A percentile compares a stretch with the other conserved stretches of the same genome.
Evolutionary conservation across 2,329 filamentous ascomycete genomes (phyloP).

Genomic region (Monilinia aucupariae): DNA sequence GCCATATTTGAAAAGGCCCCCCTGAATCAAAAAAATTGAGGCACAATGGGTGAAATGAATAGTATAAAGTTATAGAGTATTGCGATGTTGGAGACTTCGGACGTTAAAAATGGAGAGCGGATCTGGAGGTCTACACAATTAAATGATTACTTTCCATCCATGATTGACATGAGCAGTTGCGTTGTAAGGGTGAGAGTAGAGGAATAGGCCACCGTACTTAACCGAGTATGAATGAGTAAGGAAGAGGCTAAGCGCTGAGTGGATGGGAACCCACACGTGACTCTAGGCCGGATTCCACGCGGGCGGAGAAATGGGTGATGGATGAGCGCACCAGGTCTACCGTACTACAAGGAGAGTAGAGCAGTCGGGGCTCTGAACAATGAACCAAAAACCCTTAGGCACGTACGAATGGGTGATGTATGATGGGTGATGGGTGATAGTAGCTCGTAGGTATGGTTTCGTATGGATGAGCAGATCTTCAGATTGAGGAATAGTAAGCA

Average conservation of each 20-base stretch:
- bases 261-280: background rate
- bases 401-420: too few relatives aligned
- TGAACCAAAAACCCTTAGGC: too few relatives aligned
- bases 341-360: too few relatives aligned
- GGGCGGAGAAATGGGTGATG: too few relatives aligned
- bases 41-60: conserved; percentile 21
- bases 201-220: background rate
- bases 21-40: conserved; percentile 23
- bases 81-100: conserved; percentile 19
- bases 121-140: conserved; percentile 11
- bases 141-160: conserved; percentile 3
- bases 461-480: too few relatives aligned
- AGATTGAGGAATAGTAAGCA: too few relatives aligned
- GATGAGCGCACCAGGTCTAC: too few relatives aligned
- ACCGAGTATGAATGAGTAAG: background rate
- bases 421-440: too few relatives aligned
- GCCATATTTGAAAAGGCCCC: conserved; percentile 35
- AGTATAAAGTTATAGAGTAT: conserved; percentile 12
- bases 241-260: too few relatives aligned
- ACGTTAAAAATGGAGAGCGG: conserved; percentile 21
- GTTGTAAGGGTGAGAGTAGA: background rate
- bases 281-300: background rate
- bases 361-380: too few relatives aligned
- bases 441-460: too few relatives aligned
- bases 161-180: conserved; percentile 11